Evolutionary conservation across 352 stramenopile species (phyloP).

Genomic region (Elongisporangium prolatum): DNA sequence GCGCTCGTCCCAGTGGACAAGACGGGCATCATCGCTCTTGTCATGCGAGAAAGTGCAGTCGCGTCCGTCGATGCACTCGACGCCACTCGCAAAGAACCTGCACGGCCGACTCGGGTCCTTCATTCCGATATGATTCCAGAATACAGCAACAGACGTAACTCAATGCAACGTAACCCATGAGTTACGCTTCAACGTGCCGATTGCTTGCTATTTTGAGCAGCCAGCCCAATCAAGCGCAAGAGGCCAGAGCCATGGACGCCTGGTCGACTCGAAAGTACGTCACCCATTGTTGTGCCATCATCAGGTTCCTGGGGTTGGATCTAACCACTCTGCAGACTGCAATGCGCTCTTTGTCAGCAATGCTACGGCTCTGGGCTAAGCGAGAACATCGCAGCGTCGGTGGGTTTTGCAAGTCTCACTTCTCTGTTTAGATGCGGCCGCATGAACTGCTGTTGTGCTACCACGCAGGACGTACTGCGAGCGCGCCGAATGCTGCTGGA

Average conservation of each 20-base stretch:
- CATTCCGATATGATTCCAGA: background rate
- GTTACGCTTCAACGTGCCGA: no score
- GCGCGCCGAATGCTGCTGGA: slow-evolving; percentile 7
- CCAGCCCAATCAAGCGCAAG: no score
- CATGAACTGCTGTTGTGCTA: background rate
- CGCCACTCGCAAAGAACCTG: background rate
- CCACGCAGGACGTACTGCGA: slow-evolving; percentile 5
- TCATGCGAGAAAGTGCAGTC: background rate
- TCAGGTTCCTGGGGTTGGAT: background rate
- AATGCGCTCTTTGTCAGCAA: slow-evolving; percentile 6
- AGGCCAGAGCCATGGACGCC: background rate
- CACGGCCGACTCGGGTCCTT: background rate
- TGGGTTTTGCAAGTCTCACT: background rate
- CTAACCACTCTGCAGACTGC: background rate
- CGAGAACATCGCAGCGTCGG: slow-evolving; percentile 6
- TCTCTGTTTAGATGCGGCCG: no score
- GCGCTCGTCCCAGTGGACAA: background rate
- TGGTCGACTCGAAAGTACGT: background rate
- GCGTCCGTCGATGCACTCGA: background rate
- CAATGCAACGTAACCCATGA: background rate
- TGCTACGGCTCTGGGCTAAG: slow-evolving; percentile 5
- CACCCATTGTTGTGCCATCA: background rate
- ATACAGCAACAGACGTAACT: background rate
- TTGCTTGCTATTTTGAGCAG: background rate
- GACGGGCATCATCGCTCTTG: background rate